Conservation (phyloP, 73 alveolate species). For the Paramecium sonneborni region DNA sequence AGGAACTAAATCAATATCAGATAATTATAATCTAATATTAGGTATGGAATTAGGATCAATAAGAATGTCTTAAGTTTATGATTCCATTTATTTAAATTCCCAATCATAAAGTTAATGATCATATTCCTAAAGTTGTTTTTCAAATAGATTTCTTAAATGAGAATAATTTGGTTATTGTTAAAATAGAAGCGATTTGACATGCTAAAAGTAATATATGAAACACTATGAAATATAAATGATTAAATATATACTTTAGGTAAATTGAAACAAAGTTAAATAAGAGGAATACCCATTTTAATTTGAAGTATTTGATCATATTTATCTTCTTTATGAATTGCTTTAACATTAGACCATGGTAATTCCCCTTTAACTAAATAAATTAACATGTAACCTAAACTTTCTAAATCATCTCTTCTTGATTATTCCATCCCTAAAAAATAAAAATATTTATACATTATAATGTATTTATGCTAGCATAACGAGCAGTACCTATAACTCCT, state of each 20-base stretch:
- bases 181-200: slow-evolving; percentile 68
- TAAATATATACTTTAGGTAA: slow-evolving; percentile 62
- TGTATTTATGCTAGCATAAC: slow-evolving; percentile 75
- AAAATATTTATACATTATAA: neutral
- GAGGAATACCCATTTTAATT: slow-evolving; percentile 70
- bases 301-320: slow-evolving; percentile 74
- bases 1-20: neutral
- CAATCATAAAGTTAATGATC: slow-evolving; percentile 7
- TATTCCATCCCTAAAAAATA: slow-evolving; percentile 71
- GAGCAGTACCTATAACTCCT: slow-evolving; percentile 85
- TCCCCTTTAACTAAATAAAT: slow-evolving; percentile 77
- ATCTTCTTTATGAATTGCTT: slow-evolving; percentile 70
- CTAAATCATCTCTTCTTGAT: slow-evolving; percentile 87
- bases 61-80: neutral
- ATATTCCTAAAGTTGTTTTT: neutral
- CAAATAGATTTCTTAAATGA: slow-evolving; percentile 41
- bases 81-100: neutral
- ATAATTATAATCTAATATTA: neutral
- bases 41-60: slow-evolving; percentile 40
- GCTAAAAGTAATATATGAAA: slow-evolving; percentile 70
- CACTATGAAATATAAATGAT: neutral
- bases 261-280: slow-evolving; percentile 72
- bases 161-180: slow-evolving; percentile 77
- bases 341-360: slow-evolving; percentile 75
- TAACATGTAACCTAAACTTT: slow-evolving; percentile 78